These are phyloP conservation scores for Phascolomyces articulosus DNA, from an alignment of 371 early-diverging fungal species.

Conservation along the genomic window DNA sequence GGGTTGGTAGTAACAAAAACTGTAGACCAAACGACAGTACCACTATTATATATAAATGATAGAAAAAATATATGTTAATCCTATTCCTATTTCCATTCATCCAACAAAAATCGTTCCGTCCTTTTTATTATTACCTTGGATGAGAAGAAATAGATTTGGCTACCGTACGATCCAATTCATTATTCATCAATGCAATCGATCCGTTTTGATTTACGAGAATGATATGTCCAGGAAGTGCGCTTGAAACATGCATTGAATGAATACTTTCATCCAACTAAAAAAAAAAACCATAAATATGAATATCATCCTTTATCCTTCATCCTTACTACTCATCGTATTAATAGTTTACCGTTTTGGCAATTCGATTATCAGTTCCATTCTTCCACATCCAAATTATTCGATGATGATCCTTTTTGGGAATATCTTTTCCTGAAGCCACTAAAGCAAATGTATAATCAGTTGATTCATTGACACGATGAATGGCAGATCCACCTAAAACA, in stretches of 20 bases:
- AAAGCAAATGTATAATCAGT: constrained; percentile 57
- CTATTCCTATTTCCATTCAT: too few species aligned
- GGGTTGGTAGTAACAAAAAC: constrained; percentile 49
- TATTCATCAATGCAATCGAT: constrained; percentile 52
- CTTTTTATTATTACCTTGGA: constrained; percentile 11
- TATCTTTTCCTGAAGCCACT: constrained; percentile 58
- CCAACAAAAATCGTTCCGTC: too few species aligned
- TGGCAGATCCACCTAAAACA: constrained; percentile 56
- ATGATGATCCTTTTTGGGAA: constrained; percentile 52
- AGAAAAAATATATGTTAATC: background rate
- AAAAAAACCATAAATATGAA: background rate
- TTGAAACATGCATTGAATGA: constrained; percentile 51
- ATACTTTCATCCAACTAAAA: constrained; percentile 55
- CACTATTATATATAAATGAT: constrained; percentile 12
- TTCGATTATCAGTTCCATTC: constrained; percentile 22
- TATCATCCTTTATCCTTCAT: background rate
- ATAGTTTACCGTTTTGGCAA: constrained; percentile 32
- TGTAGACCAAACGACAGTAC: constrained; percentile 49
- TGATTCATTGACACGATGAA: constrained; percentile 32
- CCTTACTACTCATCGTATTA: too few species aligned
- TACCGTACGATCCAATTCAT: constrained; percentile 54
- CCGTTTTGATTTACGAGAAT: constrained; percentile 55
- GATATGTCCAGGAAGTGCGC: constrained; percentile 50
- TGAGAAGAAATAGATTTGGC: constrained; percentile 24
- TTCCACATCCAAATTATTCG: constrained; percentile 64